phyloP scores from a whole-genome alignment of 2,329 filamentous ascomycete species.

The Stagonosporopsis chrysanthemi region DNA sequence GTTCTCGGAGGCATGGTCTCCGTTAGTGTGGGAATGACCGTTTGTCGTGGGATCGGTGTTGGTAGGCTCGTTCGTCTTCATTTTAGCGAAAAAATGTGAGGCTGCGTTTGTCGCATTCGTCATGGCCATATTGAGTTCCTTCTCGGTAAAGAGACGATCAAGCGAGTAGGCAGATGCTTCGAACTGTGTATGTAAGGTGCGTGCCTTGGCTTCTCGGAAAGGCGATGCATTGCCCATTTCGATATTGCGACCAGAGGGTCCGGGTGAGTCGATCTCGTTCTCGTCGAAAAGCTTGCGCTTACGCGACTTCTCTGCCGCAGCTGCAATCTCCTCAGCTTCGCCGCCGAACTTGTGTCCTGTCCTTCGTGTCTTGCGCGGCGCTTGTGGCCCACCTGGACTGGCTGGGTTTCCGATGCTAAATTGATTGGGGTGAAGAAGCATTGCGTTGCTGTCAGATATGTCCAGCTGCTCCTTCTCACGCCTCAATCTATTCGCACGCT shows the following conservation, averaged over 20 bases:
- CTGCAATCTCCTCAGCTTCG: slow-evolving; percentile 57
- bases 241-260: slow-evolving; percentile 57
- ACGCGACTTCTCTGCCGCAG: slow-evolving; percentile 59
- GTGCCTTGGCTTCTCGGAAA: slow-evolving; percentile 62
- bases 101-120: slow-evolving; percentile 68
- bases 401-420: slow-evolving; percentile 71
- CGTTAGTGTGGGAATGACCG: slow-evolving; percentile 42
- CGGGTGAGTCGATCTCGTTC: slow-evolving; percentile 66
- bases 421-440: slow-evolving; percentile 70
- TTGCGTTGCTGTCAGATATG: slow-evolving; percentile 70
- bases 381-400: slow-evolving; percentile 67
- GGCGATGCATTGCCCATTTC: slow-evolving; percentile 58
- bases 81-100: slow-evolving; percentile 64
- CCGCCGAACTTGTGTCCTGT: slow-evolving; percentile 62
- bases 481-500: slow-evolving; percentile 64
- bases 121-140: slow-evolving; percentile 68
- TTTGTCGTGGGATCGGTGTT: slow-evolving; percentile 41
- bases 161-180: slow-evolving; percentile 67
- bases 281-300: slow-evolving; percentile 66
- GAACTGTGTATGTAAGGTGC: slow-evolving; percentile 62
- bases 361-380: slow-evolving; percentile 68
- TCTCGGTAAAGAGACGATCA: slow-evolving; percentile 71
- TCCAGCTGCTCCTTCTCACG: slow-evolving; percentile 73
- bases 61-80: slow-evolving; percentile 48
- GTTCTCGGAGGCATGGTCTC: slow-evolving; percentile 46